These are phyloP conservation scores for Rhizopogon vinicolor DNA, from an alignment of 768 basidiomycete genomes.

Conservation along the genomic window DNA sequence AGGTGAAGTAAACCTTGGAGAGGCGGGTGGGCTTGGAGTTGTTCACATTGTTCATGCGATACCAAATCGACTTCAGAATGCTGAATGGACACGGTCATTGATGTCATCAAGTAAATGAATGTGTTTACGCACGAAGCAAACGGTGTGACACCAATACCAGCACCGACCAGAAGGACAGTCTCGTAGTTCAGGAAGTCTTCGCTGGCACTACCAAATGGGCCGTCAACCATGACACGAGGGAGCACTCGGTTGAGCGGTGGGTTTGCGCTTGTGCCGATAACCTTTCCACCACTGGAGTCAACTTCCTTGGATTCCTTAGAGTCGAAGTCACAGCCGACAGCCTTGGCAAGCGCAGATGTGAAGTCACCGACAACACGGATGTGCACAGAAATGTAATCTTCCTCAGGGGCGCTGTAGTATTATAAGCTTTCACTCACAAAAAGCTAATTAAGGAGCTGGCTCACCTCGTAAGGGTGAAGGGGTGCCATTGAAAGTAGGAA, in stretches of 20 bases:
- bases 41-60: slow-evolving; percentile 89
- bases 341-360: slow-evolving; percentile 74
- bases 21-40: slow-evolving; percentile 72
- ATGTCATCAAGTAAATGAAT: not conserved
- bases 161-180: slow-evolving; percentile 84
- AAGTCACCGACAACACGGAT: slow-evolving; percentile 93
- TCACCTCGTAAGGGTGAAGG: slow-evolving; percentile 88
- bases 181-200: slow-evolving; percentile 93
- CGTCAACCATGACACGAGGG: slow-evolving; percentile 94
- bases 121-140: slow-evolving; percentile 76
- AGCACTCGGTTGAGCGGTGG: slow-evolving; percentile 67
- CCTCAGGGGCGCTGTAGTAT: slow-evolving; percentile 74
- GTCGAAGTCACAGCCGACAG: slow-evolving; percentile 81
- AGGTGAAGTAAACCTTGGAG: slow-evolving; percentile 90
- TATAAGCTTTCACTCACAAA: not conserved
- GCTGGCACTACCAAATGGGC: slow-evolving; percentile 88
- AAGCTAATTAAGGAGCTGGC: slow-evolving; percentile 3
- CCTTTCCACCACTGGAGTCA: slow-evolving; percentile 45
- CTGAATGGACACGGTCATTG: slow-evolving; percentile 29
- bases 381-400: slow-evolving; percentile 93
- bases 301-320: slow-evolving; percentile 44
- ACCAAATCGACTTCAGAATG: slow-evolving; percentile 91
- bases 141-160: slow-evolving; percentile 95
- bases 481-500: slow-evolving; percentile 96
- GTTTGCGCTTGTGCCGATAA: slow-evolving; percentile 52